Conservation (phyloP, 768 basidiomycete species). For the Roridomyces roridus region DNA sequence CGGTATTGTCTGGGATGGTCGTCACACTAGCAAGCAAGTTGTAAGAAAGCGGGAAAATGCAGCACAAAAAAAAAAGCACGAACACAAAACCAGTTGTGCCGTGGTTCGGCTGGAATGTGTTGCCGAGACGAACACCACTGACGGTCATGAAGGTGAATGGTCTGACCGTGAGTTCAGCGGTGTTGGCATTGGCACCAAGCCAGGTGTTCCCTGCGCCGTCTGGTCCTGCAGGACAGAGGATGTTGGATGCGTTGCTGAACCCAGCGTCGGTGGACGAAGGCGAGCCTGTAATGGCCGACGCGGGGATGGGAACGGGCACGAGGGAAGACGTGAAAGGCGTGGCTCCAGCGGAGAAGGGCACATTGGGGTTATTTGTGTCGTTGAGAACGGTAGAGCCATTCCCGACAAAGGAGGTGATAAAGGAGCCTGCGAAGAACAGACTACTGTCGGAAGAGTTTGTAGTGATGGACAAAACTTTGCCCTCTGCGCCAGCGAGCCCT, state of each 20-base stretch:
- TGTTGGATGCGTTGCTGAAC: constrained; percentile 67
- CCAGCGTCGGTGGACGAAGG: constrained; percentile 63
- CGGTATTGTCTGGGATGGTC: constrained; percentile 87
- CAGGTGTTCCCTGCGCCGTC: constrained; percentile 85
- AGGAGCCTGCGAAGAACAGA: constrained; percentile 89
- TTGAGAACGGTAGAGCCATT: constrained; percentile 53
- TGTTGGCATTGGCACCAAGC: constrained; percentile 77
- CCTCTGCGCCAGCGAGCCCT: constrained; percentile 75
- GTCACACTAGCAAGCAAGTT: constrained; percentile 63
- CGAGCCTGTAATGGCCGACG: constrained; percentile 50
- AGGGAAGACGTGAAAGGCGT: constrained; percentile 90
- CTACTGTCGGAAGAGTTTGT: constrained; percentile 73
- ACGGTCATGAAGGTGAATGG: constrained; percentile 77
- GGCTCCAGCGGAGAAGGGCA: constrained; percentile 81
- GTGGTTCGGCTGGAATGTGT: constrained; percentile 82
- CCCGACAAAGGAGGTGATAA: constrained; percentile 75
- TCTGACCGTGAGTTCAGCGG: constrained; percentile 77
- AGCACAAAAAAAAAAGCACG: constrained; percentile 26
- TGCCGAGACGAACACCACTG: constrained; percentile 87
- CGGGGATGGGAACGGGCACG: constrained; percentile 78
- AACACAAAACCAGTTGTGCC: constrained; percentile 92
- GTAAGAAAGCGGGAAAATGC: constrained; percentile 15
- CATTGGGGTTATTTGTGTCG: constrained; percentile 82
- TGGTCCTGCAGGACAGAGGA: constrained; percentile 86
- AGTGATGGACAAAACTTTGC: constrained; percentile 77